Conservation (phyloP, 371 early-diverging fungal species). For the Mortierella sp. region DNA sequence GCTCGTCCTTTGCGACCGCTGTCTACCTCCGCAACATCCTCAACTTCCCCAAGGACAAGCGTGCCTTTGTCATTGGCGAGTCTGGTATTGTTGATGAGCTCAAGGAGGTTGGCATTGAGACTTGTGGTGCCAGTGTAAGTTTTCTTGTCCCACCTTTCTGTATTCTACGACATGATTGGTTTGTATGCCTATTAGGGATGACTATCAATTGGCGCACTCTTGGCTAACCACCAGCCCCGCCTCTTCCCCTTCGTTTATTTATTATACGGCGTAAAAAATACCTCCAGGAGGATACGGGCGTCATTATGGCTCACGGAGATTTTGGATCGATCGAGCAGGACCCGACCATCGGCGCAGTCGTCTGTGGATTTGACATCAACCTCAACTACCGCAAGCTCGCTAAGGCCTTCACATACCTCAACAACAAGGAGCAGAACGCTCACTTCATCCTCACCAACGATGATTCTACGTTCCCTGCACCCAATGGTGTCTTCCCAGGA, state of each 20-base stretch:
- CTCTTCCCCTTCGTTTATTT: background rate
- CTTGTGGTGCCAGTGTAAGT: conserved; percentile 71
- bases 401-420: conserved; percentile 90
- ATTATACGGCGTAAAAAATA: background rate
- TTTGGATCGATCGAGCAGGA: conserved; percentile 68
- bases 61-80: conserved; percentile 94
- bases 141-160: background rate
- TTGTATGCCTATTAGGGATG: background rate
- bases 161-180: background rate
- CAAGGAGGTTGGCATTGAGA: conserved; percentile 77
- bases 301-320: conserved; percentile 61
- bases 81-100: conserved; percentile 92
- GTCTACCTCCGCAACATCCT: conserved; percentile 88
- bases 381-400: conserved; percentile 93
- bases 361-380: conserved; percentile 89
- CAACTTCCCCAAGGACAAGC: conserved; percentile 86
- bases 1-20: conserved; percentile 96
- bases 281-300: conserved; percentile 65
- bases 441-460: conserved; percentile 95
- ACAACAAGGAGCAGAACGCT: conserved; percentile 71
- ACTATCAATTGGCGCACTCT: background rate
- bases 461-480: conserved; percentile 90
- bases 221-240: background rate
- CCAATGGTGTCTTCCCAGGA: conserved; percentile 73
- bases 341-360: conserved; percentile 87